phyloP scores from a whole-genome alignment of 2,329 filamentous ascomycete species.

The Fusarium temperatum region DNA sequence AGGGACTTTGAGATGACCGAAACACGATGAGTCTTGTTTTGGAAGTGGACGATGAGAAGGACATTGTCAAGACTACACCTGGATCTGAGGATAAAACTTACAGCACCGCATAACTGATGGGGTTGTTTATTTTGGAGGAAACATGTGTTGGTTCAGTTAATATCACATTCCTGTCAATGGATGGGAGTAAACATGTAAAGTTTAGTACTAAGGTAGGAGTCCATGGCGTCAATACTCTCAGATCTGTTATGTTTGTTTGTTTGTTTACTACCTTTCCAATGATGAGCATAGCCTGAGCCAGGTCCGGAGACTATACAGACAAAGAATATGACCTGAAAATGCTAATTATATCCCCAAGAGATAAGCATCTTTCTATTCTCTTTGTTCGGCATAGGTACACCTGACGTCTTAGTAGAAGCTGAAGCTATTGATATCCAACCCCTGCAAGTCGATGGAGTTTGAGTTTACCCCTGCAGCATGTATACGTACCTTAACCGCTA shows the following conservation, averaged over 20 bases:
- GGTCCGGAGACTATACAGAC: neutral
- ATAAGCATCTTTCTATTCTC: neutral
- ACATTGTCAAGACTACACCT: neutral
- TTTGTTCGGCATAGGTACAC: neutral
- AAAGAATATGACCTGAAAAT: neutral
- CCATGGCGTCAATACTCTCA: neutral
- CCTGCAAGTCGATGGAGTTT: conserved; percentile 4
- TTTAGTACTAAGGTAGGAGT: conserved; percentile 14
- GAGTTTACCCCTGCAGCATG: conserved; percentile 16
- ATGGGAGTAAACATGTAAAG: neutral
- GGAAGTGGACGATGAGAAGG: neutral
- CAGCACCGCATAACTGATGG: neutral
- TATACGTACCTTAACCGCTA: conserved; percentile 28
- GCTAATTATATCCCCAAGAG: neutral
- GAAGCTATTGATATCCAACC: neutral
- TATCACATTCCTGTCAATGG: conserved; percentile 8
- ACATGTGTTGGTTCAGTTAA: conserved; percentile 7
- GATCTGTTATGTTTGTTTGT: neutral
- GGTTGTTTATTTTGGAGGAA: neutral
- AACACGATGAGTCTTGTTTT: neutral
- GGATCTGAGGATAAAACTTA: neutral
- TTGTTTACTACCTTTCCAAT: neutral
- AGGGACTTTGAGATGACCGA: conserved; percentile 5
- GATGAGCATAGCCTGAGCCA: neutral
- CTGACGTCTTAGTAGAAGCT: conserved; percentile 11